Percentiles rank a stretch among this genome's conserved stretches.
These are phyloP conservation scores for Lichtheimia hyalospora DNA, from an alignment of 371 early-diverging fungal species.

Conservation along the genomic window DNA sequence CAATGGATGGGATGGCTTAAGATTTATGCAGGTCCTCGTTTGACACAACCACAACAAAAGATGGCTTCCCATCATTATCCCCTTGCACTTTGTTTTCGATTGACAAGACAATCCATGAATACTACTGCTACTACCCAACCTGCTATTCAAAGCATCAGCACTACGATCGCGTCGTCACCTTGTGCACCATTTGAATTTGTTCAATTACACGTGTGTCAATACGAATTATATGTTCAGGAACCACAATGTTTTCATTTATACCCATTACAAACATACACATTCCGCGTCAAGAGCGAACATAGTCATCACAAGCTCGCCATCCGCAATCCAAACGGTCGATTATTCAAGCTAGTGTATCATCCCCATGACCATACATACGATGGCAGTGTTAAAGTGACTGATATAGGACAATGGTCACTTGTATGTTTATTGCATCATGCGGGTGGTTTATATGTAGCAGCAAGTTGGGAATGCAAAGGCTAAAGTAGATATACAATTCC, in stretches of 20 bases:
- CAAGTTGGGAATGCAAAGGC: conserved; percentile 36
- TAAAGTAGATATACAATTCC: background rate
- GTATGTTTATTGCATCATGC: conserved; percentile 41
- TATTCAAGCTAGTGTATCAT: conserved; percentile 41
- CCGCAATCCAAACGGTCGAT: conserved; percentile 38
- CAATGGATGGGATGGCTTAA: conserved; percentile 42
- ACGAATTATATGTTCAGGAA: conserved; percentile 45
- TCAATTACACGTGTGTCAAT: conserved; percentile 27
- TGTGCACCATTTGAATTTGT: conserved; percentile 37
- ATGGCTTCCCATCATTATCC: conserved; percentile 23
- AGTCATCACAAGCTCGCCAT: conserved; percentile 44
- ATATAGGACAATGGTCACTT: conserved; percentile 43
- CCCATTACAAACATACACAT: conserved; percentile 42
- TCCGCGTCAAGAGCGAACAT: conserved; percentile 26
- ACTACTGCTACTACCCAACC: background rate
- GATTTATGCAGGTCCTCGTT: conserved; percentile 36
- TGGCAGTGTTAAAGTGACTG: conserved; percentile 31
- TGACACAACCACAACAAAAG: conserved; percentile 13
- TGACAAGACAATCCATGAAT: conserved; percentile 13
- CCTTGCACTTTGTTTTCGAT: conserved; percentile 28
- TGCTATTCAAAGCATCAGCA: too few species aligned
- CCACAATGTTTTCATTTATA: conserved; percentile 50
- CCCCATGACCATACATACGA: conserved; percentile 46
- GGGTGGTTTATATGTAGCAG: conserved; percentile 38
- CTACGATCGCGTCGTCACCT: background rate